phyloP scores from a whole-genome alignment of 2,329 filamentous ascomycete species.

The Sphaerulina vaccinii region DNA sequence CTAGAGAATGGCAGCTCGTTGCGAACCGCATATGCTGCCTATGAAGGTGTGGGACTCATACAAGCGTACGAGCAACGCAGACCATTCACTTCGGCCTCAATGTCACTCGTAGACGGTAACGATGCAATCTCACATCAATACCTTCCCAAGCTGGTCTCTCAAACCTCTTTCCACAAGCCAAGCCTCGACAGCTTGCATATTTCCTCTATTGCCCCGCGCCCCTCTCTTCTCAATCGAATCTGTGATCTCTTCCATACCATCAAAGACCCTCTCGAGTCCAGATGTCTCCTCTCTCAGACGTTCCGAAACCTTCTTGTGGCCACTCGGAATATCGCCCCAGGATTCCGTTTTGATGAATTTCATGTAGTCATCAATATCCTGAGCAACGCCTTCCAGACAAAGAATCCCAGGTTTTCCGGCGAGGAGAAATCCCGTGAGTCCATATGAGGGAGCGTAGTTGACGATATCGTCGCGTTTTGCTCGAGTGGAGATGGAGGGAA shows the following conservation, averaged over 20 bases:
- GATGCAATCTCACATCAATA: constrained; percentile 40
- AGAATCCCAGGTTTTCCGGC: constrained; percentile 60
- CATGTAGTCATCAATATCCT: constrained; percentile 59
- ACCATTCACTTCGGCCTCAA: no score
- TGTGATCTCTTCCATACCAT: constrained; percentile 59
- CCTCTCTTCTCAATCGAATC: constrained; percentile 51
- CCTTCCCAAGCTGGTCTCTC: constrained; percentile 47
- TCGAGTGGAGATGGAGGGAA: constrained; percentile 60
- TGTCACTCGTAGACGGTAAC: no score
- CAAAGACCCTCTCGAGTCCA: constrained; percentile 45
- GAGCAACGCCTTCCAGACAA: constrained; percentile 52
- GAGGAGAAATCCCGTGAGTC: constrained; percentile 58
- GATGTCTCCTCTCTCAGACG: constrained; percentile 45
- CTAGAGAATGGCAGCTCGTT: no score
- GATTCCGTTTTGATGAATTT: constrained; percentile 63
- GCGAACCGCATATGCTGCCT: no score
- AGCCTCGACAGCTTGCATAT: constrained; percentile 55
- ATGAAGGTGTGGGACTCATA: no score
- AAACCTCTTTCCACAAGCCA: constrained; percentile 50
- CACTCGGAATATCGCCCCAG: constrained; percentile 61
- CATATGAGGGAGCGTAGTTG: constrained; percentile 52
- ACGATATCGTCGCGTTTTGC: constrained; percentile 60
- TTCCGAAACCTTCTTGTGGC: constrained; percentile 64
- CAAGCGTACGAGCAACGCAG: no score
- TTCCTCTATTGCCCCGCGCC: constrained; percentile 51